Evolutionary conservation across 2,329 filamentous ascomycete species (phyloP), one percentile per base, ranked within the genome.

Genomic region (Talaromyces sp.): DNA sequence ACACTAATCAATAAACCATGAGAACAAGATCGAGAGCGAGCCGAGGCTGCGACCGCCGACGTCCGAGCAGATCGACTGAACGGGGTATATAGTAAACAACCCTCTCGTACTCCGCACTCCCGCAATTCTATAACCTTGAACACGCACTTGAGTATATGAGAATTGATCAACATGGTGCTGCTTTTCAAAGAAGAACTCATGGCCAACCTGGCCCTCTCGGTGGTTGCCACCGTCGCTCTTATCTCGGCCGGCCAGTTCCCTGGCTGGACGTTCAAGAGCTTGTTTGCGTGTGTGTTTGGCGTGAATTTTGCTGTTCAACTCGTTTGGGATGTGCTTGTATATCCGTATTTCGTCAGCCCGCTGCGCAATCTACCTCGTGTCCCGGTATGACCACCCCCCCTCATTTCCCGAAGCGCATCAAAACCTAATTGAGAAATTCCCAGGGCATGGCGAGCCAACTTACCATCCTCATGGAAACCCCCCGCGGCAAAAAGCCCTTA

Each of bases 331-430:
- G 60, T 79, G 0, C 8, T 83, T 4, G 68, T 85, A 30, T 84
- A 81, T 67, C 83, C 82, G 7, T 71, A 78, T 27, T 79, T 78
- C 63, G 67, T 85, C 58, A 82, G 76, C 59, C 81, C 82, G 1
- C 65, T 85, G 63, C 75, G 82, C 33, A 74, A 81, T 70, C 64
- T 85, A 27, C 82, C 83, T 6, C 72, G 73, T 11, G 75, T 81
- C 3, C 70, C 75, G 60, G 78, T 79, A 70, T 57, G 72, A 4
- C 66, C 77, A 69, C 28, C 28, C 27, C 30, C 1, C 4, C 6
- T 44, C n/a, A 15, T 39, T 32, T 27, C 25, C 25, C 8, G n/a
- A n/a, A 3, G 11, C n/a, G 4, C 15, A n/a, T 25, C 27, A 8
- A 36, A 55, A 44, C 3, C n/a, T 51, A 51, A 51, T 42, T 39